Base-by-base conservation (phyloP, 805 yeast species). In the Wickerhamiella allomyrinae region DNA sequence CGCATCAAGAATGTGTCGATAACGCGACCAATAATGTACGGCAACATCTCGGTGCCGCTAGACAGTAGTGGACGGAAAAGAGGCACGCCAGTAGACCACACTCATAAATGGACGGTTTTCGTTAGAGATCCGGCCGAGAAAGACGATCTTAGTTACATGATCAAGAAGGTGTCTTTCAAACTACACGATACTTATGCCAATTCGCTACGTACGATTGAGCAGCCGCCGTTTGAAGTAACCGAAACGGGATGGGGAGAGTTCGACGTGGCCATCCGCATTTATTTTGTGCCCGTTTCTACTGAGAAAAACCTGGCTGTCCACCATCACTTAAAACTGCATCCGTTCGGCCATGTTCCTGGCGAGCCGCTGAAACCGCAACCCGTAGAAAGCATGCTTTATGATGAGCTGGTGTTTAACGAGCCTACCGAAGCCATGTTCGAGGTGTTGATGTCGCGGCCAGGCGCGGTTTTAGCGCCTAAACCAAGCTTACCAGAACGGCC, bases 241-340 rank as follows among this genome's bases (percentile, higher is more conserved):
- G 99, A 91, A 56, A 83, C 97, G 0, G 99, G 99, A 0, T 91
- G 99, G 99, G 99, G 99, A 50, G 99, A 91, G 60, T 91, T 91
- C 61, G 99, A 91, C 56, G 80, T 91, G 47, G 74, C 82, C 29
- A 77, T 91, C 42, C 83, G 87, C 57, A 74, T 91, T 14, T 87
- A 78, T 58, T 91, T 91, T 59, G 78, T 77, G 29, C 71, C 78
- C n/a, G 94, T 83, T 23, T 79, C 93, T 13, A 79, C 77, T 51
- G 98, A 91, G 57, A 91, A 91, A 65, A 78, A 81, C 59, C 64
- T 91, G 37, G 80, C 77, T 34, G 67, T 91, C 39, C 83, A 85
- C 56, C 98, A 91, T 57, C 95, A 83, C 49, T 65, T 91, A 52
- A 84, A 87, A 58, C 68, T 91, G 25, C 98, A 91, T 64, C 96